These are phyloP conservation scores for Boletus tylopilopsis DNA, from an alignment of 768 basidiomycete species.

Conservation along the genomic window DNA sequence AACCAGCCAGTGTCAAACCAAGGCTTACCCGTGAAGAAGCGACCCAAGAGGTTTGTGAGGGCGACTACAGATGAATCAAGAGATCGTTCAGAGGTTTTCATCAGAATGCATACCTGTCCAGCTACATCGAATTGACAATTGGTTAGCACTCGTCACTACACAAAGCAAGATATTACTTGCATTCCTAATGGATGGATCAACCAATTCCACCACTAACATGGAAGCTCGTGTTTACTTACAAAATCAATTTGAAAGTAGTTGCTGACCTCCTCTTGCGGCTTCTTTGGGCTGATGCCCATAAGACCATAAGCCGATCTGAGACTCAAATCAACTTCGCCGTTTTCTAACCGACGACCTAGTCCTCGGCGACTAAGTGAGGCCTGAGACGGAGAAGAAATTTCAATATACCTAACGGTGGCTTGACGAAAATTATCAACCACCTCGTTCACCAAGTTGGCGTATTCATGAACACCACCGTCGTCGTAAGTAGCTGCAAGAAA, in stretches of 20 bases:
- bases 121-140: slow-evolving; percentile 5
- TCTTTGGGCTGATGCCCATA: slow-evolving; percentile 42
- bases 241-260: slow-evolving; percentile 55
- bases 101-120: slow-evolving; percentile 21
- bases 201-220: background rate
- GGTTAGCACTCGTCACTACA: background rate
- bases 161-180: slow-evolving; percentile 12
- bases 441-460: slow-evolving; percentile 39
- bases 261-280: slow-evolving; percentile 45
- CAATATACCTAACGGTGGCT: slow-evolving; percentile 40
- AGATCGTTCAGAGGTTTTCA: background rate
- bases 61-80: slow-evolving; percentile 44
- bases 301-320: slow-evolving; percentile 52
- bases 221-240: slow-evolving; percentile 8
- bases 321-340: slow-evolving; percentile 46
- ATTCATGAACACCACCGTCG: slow-evolving; percentile 47
- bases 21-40: slow-evolving; percentile 56
- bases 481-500: slow-evolving; percentile 49
- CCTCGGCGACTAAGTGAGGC: slow-evolving; percentile 18
- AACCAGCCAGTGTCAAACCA: background rate
- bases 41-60: slow-evolving; percentile 59
- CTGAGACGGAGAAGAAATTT: slow-evolving; percentile 39
- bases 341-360: slow-evolving; percentile 9
- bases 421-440: slow-evolving; percentile 38
- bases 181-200: slow-evolving; percentile 24